Conservation (phyloP, 768 basidiomycete genomes). For the Tylopilus vinaceipallidus region DNA sequence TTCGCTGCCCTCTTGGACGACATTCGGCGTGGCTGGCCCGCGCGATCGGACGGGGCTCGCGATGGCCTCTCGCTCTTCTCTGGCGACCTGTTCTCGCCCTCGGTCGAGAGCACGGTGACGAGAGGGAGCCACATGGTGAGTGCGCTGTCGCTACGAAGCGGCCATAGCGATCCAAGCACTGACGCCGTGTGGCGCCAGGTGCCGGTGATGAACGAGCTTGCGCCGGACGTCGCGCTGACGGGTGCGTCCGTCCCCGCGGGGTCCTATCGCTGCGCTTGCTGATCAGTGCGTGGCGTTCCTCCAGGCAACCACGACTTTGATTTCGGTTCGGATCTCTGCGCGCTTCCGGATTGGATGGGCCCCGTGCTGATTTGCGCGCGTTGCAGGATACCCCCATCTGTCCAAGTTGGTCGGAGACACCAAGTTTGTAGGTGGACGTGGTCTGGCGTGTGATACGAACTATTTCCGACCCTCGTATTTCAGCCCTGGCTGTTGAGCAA, state of each 20-base stretch:
- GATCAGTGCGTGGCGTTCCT: neutral
- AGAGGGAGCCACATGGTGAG: conserved; percentile 87
- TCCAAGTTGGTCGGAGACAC: conserved; percentile 68
- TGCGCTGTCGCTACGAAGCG: too few species aligned
- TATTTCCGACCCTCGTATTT: neutral
- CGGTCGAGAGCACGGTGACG: conserved; percentile 83
- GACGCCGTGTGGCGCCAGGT: conserved; percentile 64
- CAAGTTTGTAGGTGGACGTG: conserved; percentile 61
- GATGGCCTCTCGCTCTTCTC: conserved; percentile 85
- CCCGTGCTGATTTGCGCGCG: neutral
- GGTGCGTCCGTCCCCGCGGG: conserved; percentile 45
- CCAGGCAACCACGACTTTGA: conserved; percentile 93
- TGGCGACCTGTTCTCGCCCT: conserved; percentile 87
- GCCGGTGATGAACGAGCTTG: conserved; percentile 79
- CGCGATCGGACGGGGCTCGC: conserved; percentile 44
- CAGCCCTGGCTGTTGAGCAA: conserved; percentile 93
- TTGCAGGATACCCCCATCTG: conserved; percentile 59
- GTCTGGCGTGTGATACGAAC: neutral
- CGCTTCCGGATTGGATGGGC: too few species aligned
- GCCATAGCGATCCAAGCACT: too few species aligned
- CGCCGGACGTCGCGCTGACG: conserved; percentile 75
- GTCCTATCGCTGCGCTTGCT: neutral
- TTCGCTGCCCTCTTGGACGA: conserved; percentile 72
- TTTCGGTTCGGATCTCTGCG: conserved; percentile 60
- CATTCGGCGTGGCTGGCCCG: conserved; percentile 57